Evolutionary conservation across 2,329 filamentous ascomycete species (phyloP).

Genomic region (Mollisia scopiformis): DNA sequence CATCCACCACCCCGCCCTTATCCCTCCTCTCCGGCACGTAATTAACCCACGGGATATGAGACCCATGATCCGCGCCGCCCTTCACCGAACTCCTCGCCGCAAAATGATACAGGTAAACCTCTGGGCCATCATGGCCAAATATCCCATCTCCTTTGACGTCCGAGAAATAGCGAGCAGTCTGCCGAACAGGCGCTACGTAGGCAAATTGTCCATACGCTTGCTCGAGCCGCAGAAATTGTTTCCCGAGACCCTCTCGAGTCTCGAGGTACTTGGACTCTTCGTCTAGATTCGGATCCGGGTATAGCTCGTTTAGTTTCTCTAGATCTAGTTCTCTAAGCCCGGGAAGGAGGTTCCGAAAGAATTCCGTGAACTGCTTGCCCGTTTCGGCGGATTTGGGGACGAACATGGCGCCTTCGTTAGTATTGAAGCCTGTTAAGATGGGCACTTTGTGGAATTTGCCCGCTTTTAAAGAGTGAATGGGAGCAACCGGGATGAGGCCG

Average conservation of each 20-base stretch:
- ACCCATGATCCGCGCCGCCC: conserved; percentile 45
- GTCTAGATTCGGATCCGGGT: conserved; percentile 58
- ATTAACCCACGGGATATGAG: conserved; percentile 48
- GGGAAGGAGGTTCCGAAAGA: conserved; percentile 66
- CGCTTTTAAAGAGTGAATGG: conserved; percentile 60
- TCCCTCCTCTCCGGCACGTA: conserved; percentile 35
- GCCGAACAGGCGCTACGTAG: conserved; percentile 65
- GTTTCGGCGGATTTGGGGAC: conserved; percentile 53
- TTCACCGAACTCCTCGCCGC: conserved; percentile 45
- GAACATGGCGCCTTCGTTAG: conserved; percentile 70
- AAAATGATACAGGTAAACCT: conserved; percentile 62
- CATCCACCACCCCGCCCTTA: conserved; percentile 12
- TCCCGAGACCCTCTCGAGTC: conserved; percentile 44
- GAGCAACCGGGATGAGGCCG: conserved; percentile 58
- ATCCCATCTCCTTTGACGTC: background rate
- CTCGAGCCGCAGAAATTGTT: conserved; percentile 60
- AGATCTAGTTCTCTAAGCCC: conserved; percentile 55
- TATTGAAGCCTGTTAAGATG: conserved; percentile 71
- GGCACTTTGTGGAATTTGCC: conserved; percentile 58
- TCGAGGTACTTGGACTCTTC: conserved; percentile 45
- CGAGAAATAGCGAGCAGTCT: conserved; percentile 49
- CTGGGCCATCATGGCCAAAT: conserved; percentile 21
- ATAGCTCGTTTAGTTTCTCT: conserved; percentile 57
- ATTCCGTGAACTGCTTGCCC: conserved; percentile 56
- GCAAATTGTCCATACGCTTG: conserved; percentile 67